Evolutionary conservation across 441 rosid species (phyloP).

Genomic region (Euphorbia celastroides): DNA sequence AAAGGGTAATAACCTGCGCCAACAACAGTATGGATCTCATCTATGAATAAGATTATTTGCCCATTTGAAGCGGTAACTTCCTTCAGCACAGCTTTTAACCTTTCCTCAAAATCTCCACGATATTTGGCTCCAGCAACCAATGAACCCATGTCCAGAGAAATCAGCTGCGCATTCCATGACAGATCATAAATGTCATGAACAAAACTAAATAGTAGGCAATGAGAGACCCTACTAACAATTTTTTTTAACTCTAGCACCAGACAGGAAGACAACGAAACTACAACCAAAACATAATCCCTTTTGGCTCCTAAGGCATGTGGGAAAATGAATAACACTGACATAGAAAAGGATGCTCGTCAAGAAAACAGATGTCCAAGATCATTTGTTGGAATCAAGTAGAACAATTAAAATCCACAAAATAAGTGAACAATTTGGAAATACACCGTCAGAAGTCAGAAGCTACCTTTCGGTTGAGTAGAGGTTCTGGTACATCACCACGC

Average conservation of each 20-base stretch:
- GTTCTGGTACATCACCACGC: slow-evolving; percentile 78
- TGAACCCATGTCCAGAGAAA: slow-evolving; percentile 57
- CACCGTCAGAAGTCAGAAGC: neutral
- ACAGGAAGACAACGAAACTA: neutral
- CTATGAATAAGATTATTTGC: slow-evolving; percentile 52
- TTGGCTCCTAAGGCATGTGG: neutral
- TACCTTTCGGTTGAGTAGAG: slow-evolving; percentile 69
- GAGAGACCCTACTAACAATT: neutral
- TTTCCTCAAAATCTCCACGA: slow-evolving; percentile 65
- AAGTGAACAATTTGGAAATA: neutral
- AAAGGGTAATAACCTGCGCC: slow-evolving; percentile 46
- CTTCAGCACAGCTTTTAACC: slow-evolving; percentile 62
- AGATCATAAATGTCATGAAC: neutral
- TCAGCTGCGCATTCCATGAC: slow-evolving; percentile 34
- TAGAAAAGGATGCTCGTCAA: neutral
- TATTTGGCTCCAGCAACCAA: slow-evolving; percentile 57
- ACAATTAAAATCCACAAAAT: neutral
- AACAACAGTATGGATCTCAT: slow-evolving; percentile 59
- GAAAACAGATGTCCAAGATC: neutral
- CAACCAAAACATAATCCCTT: neutral
- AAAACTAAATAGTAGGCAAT: neutral
- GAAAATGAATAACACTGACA: neutral
- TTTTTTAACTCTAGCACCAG: neutral
- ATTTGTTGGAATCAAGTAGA: neutral
- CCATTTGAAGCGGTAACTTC: slow-evolving; percentile 62